Base-by-base conservation (phyloP, 345 rosid genomes). In the Sisymbrium altissimum region DNA sequence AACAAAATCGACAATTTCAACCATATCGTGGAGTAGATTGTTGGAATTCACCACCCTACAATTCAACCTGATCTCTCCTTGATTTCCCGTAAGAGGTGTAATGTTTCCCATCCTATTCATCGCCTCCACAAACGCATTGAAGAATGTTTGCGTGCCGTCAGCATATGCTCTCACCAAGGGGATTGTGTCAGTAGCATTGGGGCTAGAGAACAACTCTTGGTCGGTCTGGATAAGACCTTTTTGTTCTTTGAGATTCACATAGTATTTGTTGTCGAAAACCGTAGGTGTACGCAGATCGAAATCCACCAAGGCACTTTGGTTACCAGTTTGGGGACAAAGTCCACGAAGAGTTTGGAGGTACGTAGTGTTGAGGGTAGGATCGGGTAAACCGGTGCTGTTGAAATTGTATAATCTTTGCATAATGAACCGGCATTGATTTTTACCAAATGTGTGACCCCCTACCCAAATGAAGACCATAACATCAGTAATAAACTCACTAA, bases 91-190 rank as follows among this genome's bases (percentile, higher is more conserved):
- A 36, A 81, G 75, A 11, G 87, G 84, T 49, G 84, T 79, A 40
- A 89, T 78, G 66, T 79, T 87, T 76, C 91, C 90, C 97, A 91
- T 84, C 64, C 77, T 85, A 50, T 87, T 80, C 97, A 91, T 87
- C 8, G 95, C 86, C 54, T 67, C 73, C 7, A 70, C 85, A 40
- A 89, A 89, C 3, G 83, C 86, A 7, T 41, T 30, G 35, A 85
- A 75, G 86, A 89, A 91, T 10, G 60, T 76, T 18, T 14, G 56
- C 6, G 36, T 27, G 29, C 78, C 80, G 15, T 64, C 66, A 64
- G 81, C 81, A 63, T 76, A 89, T 74, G 67, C 48, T 58, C 80
- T 74, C 7, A 89, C 93, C 19, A 87, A 69, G 56, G 79, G 67
- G 41, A 72, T 82, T 10, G 92, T 85, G 1, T 83, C 83, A 2